Base-by-base conservation (phyloP, 768 basidiomycete species). In the Lyophyllum semitale region DNA sequence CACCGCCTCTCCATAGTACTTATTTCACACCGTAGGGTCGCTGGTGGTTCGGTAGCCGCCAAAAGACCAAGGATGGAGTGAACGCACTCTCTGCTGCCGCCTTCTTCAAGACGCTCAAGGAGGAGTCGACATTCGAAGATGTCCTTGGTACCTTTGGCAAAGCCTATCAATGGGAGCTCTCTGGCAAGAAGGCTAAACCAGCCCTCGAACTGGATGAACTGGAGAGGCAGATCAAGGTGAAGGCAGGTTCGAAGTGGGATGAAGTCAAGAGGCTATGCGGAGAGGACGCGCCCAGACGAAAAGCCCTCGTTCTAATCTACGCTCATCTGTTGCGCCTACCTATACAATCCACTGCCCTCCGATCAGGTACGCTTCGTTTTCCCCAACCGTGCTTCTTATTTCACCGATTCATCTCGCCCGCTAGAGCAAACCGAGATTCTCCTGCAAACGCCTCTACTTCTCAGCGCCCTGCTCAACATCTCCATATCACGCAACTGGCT, bases 31-130 rank as follows among this genome's bases (percentile, higher is more conserved):
- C 48, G 8, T 62, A 88, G 87, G 90, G 93, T 13, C 84, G 87
- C 30, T 98, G 97, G 97, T 99, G 97, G 97, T 99, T 98, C 66
- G 92, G 93, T 4, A 91, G 86, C 62, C 81, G 91, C 53, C 79
- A 85, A 59, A 87, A 84, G 71, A 99, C 97, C 15, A 95, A 97
- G 70, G 97, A 99, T 60, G 93, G 94, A 38, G 80, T 97, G 53
- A 77, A 92, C 56, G 84, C 87, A 22, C 77, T 76, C 37, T 91
- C 93, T 0, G 96, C 96, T 2, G 85, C 93, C 27, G 76, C 80
- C 0, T 94, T 94, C 76, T 99, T 97, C 86, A 92, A 89, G 67
- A 76, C 80, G 4, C 62, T 98, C n/a, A 83, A 80, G 26, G 96
- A 99, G 66, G 85, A 88, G 23, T 87, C 89, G 8, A 79, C 78